Conservation (phyloP, 2,329 filamentous ascomycete species). For the Aspergillus transmontanensis region DNA sequence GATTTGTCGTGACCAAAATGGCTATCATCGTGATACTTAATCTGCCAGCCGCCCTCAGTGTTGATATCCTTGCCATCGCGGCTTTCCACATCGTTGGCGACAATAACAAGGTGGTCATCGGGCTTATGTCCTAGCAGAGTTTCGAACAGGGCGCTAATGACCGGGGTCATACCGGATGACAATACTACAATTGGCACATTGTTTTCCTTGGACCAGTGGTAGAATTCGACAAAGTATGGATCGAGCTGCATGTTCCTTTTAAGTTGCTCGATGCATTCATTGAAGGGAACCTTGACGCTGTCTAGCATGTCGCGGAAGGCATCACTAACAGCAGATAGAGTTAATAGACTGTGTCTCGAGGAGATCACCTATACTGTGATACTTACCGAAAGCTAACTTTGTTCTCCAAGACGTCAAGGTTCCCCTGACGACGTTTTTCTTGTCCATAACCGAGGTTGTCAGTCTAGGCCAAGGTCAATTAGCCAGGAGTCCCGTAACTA, state of each 20-base stretch:
- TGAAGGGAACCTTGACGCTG: slow-evolving; percentile 76
- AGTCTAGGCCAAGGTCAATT: slow-evolving; percentile 64
- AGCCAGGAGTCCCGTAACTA: slow-evolving; percentile 9
- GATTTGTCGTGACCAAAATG: slow-evolving; percentile 97
- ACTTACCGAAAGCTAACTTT: slow-evolving; percentile 69
- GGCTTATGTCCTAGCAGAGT: slow-evolving; percentile 79
- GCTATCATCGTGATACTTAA: slow-evolving; percentile 85
- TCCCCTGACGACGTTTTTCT: slow-evolving; percentile 70
- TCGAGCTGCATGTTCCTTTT: slow-evolving; percentile 85
- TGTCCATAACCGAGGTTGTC: slow-evolving; percentile 87
- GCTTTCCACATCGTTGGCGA: slow-evolving; percentile 77
- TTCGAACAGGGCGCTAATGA: slow-evolving; percentile 81
- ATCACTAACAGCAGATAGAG: slow-evolving; percentile 52
- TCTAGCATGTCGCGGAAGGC: slow-evolving; percentile 92
- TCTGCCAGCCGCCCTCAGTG: slow-evolving; percentile 81
- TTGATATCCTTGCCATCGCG: slow-evolving; percentile 73
- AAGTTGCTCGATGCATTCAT: slow-evolving; percentile 77
- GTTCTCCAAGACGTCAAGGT: slow-evolving; percentile 74
- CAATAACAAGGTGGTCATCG: slow-evolving; percentile 74
- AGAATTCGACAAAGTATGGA: slow-evolving; percentile 85
- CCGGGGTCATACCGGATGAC: slow-evolving; percentile 87
- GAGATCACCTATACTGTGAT: not conserved
- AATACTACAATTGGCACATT: slow-evolving; percentile 92
- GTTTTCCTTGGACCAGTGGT: slow-evolving; percentile 75
- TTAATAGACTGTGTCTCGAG: slow-evolving; percentile 10